Evolutionary conservation across 768 basidiomycete genomes (phyloP), one percentile per base, ranked within the genome.

Genomic region (Xerocomellus chrysenteron): DNA sequence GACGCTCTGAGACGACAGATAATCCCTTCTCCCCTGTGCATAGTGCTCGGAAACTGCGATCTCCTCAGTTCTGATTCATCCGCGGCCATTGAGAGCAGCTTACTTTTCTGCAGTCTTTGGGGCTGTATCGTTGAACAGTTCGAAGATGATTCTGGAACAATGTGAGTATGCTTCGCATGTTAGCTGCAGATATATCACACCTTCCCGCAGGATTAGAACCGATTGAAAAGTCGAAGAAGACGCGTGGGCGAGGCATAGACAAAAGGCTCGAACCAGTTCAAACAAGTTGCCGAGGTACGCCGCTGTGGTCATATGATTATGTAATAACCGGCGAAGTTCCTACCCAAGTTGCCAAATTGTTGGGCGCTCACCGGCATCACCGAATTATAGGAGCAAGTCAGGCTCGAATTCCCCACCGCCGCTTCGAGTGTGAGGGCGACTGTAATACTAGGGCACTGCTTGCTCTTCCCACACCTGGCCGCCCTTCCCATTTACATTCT

Each of bases 21-120:
- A 87, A 63, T 5, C 93, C 94, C 65, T 83, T 85, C 70, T 93
- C 90, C 10, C 94, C 94, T 1, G 92, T 95, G 68, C 90, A 92
- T 50, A 96, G 75, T 4, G 86, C 83, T 43, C 93, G 83, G 70
- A 95, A 95, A 73, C 92, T 95, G 45, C 12, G 16, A 50, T 49
- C 10, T 48, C 37, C 10, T 66, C 36, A 71, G 58, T 41, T 59
- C 21, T 42, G 2, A 11, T 48, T 5, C 24, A 54, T 37, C 42
- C 41, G 26, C 47, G 33, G 19, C 30, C 17, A 49, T 42, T 32
- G 13, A 39, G 40, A 54, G 41, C 16, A 19, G 60, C 79, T 54
- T 65, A 93, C 92, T 94, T 94, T 79, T 93, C 88, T 56, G 76
- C 77, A 12, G 91, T 89, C 74, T 86, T 86, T 4, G 92, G 92